Percentiles rank a stretch among this genome's conserved stretches.
phyloP scores from a whole-genome alignment of 352 stramenopile species.

The Pythium aristosporum region DNA sequence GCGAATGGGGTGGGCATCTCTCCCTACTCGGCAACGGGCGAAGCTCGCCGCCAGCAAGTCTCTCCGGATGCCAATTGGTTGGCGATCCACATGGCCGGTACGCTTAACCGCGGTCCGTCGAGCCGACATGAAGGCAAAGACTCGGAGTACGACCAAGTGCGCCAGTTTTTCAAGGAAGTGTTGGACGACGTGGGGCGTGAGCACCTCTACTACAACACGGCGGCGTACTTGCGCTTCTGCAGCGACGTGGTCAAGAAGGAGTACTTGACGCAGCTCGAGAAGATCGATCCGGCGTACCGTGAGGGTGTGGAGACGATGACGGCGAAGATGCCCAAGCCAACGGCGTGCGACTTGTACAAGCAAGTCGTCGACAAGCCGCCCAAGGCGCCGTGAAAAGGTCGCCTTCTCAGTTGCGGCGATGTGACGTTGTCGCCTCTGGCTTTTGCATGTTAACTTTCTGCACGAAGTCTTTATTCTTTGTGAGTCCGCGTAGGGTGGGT shows the following conservation, averaged over 20 bases:
- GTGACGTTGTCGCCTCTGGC: background rate
- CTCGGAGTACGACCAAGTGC: slow-evolving; percentile 31
- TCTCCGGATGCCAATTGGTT: slow-evolving; percentile 24
- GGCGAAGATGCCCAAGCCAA: slow-evolving; percentile 15
- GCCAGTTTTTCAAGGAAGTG: slow-evolving; percentile 25
- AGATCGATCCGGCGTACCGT: slow-evolving; percentile 29
- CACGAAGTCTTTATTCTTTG: background rate
- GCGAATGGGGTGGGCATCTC: slow-evolving; percentile 29
- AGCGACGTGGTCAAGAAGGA: slow-evolving; percentile 13
- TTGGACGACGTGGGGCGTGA: slow-evolving; percentile 20
- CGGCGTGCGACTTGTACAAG: slow-evolving; percentile 24
- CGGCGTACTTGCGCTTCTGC: slow-evolving; percentile 31
- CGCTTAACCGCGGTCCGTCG: slow-evolving; percentile 26
- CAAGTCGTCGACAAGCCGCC: slow-evolving; percentile 21
- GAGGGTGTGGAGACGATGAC: slow-evolving; percentile 21
- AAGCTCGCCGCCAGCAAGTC: slow-evolving; percentile 18
- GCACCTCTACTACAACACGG: slow-evolving; percentile 32
- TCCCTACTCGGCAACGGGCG: slow-evolving; percentile 7
- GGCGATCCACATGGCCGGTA: slow-evolving; percentile 21
- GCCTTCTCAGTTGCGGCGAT: background rate
- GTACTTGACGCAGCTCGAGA: slow-evolving; percentile 31
- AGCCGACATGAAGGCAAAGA: slow-evolving; percentile 30
- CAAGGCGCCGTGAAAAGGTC: slow-evolving; percentile 13
- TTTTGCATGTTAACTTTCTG: slow-evolving; percentile 1
- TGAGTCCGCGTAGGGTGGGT: no score